Percentiles rank a stretch among this genome's conserved stretches.
phyloP scores from a whole-genome alignment of 2,329 filamentous ascomycete species.

The Magnaporthiopsis incrustans region DNA sequence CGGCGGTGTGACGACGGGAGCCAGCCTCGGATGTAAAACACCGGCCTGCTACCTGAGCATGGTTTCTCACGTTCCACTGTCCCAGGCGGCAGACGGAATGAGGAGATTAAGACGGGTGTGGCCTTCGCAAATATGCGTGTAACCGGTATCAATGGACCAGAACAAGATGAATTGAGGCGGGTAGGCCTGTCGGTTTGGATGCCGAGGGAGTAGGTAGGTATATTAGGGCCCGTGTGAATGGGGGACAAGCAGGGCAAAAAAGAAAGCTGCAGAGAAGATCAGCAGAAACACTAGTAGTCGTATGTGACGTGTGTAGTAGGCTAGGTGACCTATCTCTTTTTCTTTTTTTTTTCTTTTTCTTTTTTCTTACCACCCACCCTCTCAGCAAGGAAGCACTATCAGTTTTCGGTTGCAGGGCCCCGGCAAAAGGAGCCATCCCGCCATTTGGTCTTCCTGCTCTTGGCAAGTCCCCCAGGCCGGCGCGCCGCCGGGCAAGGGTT shows the following conservation, averaged over 20 bases:
- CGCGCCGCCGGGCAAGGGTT: background rate
- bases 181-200: background rate
- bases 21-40: background rate
- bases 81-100: background rate
- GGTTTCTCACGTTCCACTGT: background rate
- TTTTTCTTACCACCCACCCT: background rate
- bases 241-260: background rate
- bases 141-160: background rate
- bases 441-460: background rate
- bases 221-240: background rate
- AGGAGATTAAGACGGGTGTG: background rate
- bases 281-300: background rate
- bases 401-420: background rate
- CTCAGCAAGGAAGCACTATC: background rate
- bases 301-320: background rate
- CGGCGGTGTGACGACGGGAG: background rate
- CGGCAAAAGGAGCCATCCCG: background rate
- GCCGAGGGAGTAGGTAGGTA: background rate
- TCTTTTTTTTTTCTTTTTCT: background rate
- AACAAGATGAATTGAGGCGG: background rate
- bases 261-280: background rate
- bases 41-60: constrained; percentile 1
- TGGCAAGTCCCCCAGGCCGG: background rate
- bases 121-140: background rate
- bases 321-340: background rate